A percentile compares a stretch with the other conserved stretches of the same genome.
These are phyloP conservation scores for Colletotrichum musicola DNA, from an alignment of 2,329 filamentous ascomycete genomes.

Conservation along the genomic window DNA sequence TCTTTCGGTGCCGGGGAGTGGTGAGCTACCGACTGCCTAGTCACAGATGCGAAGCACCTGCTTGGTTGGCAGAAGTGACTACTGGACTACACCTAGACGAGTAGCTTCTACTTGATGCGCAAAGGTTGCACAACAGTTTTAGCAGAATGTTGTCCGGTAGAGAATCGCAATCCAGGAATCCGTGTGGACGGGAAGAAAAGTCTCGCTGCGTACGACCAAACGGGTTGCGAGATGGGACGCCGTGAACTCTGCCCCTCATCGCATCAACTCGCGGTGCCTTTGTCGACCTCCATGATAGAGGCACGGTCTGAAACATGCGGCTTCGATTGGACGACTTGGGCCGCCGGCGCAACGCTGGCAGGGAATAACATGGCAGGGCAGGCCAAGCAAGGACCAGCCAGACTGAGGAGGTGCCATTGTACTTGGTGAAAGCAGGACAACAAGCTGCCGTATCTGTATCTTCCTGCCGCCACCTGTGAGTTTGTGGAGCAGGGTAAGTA, in stretches of 20 bases:
- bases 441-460: constrained; percentile 8
- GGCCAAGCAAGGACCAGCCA: constrained; percentile 5
- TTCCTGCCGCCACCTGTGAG: constrained; percentile 1
- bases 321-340: constrained; percentile 25
- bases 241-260: constrained; percentile 19
- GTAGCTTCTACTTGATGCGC: not conserved
- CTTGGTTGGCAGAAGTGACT: constrained; percentile 2
- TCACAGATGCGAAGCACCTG: not conserved
- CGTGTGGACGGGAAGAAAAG: not conserved
- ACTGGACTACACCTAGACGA: not conserved
- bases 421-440: not conserved
- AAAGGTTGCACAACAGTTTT: constrained; percentile 4
- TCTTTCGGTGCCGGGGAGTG: constrained; percentile 15
- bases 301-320: constrained; percentile 31
- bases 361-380: not conserved
- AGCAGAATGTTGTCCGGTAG: not conserved
- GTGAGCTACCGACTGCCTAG: not conserved
- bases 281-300: constrained; percentile 9
- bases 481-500: not conserved
- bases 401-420: not conserved
- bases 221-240: constrained; percentile 3
- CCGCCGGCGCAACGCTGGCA: constrained; percentile 12
- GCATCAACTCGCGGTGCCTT: constrained; percentile 18
- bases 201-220: not conserved
- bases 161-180: not conserved